Conservation (phyloP, 1,284 basidiomycete genomes). For the Ustilago vetiveriae region DNA sequence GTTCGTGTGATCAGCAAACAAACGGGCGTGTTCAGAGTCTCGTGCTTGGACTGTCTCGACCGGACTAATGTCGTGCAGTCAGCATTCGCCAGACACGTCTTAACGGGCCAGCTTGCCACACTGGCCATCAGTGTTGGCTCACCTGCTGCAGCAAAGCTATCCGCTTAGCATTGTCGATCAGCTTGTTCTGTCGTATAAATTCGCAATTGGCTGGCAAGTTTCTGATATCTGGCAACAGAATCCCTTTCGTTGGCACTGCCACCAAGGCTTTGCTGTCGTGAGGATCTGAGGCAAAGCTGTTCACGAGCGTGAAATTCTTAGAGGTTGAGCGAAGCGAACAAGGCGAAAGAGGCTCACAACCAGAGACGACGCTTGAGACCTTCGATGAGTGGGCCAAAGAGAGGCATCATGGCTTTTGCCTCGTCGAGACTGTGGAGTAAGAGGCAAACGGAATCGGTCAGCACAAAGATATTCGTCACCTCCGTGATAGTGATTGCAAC, state of each 20-base stretch:
- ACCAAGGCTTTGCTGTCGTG: no score
- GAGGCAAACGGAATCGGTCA: background rate
- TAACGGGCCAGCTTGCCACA: constrained; percentile 74
- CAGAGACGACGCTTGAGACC: constrained; percentile 60
- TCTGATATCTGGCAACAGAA: no score
- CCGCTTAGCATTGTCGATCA: background rate
- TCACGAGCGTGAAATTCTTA: no score
- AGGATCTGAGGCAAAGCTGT: no score
- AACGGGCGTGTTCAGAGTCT: constrained; percentile 88
- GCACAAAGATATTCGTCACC: no score
- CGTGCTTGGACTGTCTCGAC: constrained; percentile 95
- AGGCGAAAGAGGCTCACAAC: constrained; percentile 26
- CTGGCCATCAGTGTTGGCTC: constrained; percentile 32
- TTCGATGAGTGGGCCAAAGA: constrained; percentile 56
- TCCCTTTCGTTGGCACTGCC: no score
- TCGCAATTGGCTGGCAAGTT: no score
- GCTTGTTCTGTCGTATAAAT: background rate
- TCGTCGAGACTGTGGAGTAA: constrained; percentile 43
- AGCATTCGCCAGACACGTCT: constrained; percentile 83
- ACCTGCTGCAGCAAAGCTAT: background rate
- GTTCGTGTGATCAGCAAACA: constrained; percentile 70
- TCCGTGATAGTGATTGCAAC: no score
- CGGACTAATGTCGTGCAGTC: constrained; percentile 97
- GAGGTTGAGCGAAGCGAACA: no score
- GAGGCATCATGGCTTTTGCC: constrained; percentile 54